Evolutionary conservation across 2,329 filamentous ascomycete genomes (phyloP).

Genomic region (Ophiognomonia clavigignenti-juglandacearum): DNA sequence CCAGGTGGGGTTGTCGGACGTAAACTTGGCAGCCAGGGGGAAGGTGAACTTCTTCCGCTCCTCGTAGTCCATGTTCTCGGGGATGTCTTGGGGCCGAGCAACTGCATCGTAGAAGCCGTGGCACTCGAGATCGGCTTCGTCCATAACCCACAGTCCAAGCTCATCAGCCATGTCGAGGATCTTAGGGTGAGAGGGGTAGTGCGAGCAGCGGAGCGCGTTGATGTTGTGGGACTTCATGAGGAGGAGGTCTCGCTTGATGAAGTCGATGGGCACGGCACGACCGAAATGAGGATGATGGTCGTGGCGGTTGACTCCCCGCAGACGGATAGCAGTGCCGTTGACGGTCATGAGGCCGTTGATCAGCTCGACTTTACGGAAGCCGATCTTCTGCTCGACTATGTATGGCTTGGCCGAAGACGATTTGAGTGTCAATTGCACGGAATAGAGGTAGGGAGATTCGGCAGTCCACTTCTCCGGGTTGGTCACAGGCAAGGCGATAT

Average conservation of each 20-base stretch:
- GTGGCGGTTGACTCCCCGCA: conserved; percentile 64
- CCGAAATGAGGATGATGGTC: conserved; percentile 64
- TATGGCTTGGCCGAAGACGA: conserved; percentile 25
- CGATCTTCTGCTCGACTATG: conserved; percentile 47
- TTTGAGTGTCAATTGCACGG: conserved; percentile 39
- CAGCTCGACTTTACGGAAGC: conserved; percentile 61
- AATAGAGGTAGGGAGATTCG: conserved; percentile 59
- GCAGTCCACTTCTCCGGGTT: conserved; percentile 65
- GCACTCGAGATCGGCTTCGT: conserved; percentile 47
- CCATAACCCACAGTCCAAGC: conserved; percentile 59
- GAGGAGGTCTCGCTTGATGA: conserved; percentile 55
- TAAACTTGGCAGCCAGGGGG: conserved; percentile 50
- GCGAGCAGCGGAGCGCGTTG: conserved; percentile 64
- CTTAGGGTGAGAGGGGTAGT: conserved; percentile 60
- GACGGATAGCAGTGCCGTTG: conserved; percentile 56
- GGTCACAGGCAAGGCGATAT: conserved; percentile 40
- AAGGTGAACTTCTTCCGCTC: conserved; percentile 55
- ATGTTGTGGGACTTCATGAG: conserved; percentile 69
- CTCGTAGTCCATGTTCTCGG: conserved; percentile 53
- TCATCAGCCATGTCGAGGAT: conserved; percentile 59
- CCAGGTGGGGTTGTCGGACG: conserved; percentile 58
- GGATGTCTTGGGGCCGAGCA: conserved; percentile 45
- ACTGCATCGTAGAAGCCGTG: conserved; percentile 49
- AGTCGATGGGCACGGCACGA: conserved; percentile 58
- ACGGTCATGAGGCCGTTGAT: conserved; percentile 56